Evolutionary conservation across 108 stramenopile species (phyloP), one percentile per base, ranked within the genome.

Genomic region (Nannochloropsis salina): DNA sequence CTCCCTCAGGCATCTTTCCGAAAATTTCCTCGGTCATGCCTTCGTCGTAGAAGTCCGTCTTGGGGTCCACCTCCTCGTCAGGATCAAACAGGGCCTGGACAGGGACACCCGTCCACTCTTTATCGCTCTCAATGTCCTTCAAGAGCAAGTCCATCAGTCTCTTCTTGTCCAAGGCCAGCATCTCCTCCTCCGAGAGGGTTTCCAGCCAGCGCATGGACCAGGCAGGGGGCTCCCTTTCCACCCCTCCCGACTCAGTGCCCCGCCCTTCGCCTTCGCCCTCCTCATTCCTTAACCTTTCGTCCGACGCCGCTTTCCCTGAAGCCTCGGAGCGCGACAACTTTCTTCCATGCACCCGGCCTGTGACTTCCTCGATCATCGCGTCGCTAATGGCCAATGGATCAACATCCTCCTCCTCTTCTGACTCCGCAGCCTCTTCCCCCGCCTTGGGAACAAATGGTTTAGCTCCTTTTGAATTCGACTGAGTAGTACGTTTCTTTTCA

Each of bases 41-140:
- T n/a, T 74, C 61, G n/a, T 74, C 61, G n/a, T 74, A 74, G n/a
- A 74, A 74, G 4, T 74, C 61, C 3, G n/a, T 74, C 61, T 74
- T 74, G 20, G 61, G 61, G n/a, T 74, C 61, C 61, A 6, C n/a
- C 15, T 74, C 61, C n/a, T 74, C 61, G n/a, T 74, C 61, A 74
- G 61, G 61, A 15, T 15, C 61, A 74, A 74, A 74, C 1, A 74
- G 15, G 6, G 61, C 61, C 61, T 74, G 61, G 20, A n/a, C 20
- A 4, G 61, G 61, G 20, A 74, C 61, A 1, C 20, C 61, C 1
- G 15, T 2, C 61, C 61, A 74, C 61, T 74, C 61, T n/a, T 74
- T 74, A 74, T 74, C 61, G n/a, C 61, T 74, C 61, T 74, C 61
- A n/a, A 74, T 74, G n/a, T 74, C 61, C n/a, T 74, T 74, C 61